Base-by-base conservation (phyloP, 2,329 filamentous ascomycete genomes). In the Parascedosporium putredinis region DNA sequence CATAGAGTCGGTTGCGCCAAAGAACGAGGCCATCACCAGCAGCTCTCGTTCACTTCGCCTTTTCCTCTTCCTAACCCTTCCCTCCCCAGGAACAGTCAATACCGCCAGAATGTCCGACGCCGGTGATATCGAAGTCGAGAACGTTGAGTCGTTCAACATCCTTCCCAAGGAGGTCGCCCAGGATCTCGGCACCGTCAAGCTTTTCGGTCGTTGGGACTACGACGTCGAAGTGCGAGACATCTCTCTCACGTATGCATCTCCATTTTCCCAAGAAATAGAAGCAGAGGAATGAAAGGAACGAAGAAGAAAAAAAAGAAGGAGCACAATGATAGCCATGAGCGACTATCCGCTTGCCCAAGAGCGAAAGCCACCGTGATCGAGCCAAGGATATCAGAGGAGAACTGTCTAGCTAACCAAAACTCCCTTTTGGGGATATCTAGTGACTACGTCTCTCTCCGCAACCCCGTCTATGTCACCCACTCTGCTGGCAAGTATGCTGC, bases 221-320 rank as follows among this genome's bases (percentile, higher is more conserved):
- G 93, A 97, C 84, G 91, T 98, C 69, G 93, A 98, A 82, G 93
- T 98, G 75, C 85, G 91, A 74, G 93, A 98, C 73, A 97, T 98
- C 78, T 98, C 93, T 67, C 81, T 98, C 78, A 97, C 91, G 93
- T 98, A 94, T 62, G 29, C 34, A 20, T 36, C 24, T 29, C 42
- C 34, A n/a, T n/a, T n/a, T n/a, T n/a, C n/a, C n/a, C n/a, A n/a
- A n/a, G n/a, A n/a, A n/a, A n/a, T n/a, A n/a, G n/a, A n/a, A n/a
- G n/a, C n/a, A n/a, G n/a, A n/a, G n/a, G n/a, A n/a, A n/a, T n/a
- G n/a, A 16, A 27, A 12, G 7, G 6, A 27, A 45, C 12, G 31
- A 22, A 34, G 20, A 14, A 20, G 24, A 40, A 45, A 45, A 14
- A 45, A n/a, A 45, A 7, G 20, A 40, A n/a, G n/a, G n/a, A 5